A percentile compares a stretch with the other conserved stretches of the same genome.
Evolutionary conservation across 2,329 filamentous ascomycete species (phyloP).

Genomic region (Drechmeria coniospora): DNA sequence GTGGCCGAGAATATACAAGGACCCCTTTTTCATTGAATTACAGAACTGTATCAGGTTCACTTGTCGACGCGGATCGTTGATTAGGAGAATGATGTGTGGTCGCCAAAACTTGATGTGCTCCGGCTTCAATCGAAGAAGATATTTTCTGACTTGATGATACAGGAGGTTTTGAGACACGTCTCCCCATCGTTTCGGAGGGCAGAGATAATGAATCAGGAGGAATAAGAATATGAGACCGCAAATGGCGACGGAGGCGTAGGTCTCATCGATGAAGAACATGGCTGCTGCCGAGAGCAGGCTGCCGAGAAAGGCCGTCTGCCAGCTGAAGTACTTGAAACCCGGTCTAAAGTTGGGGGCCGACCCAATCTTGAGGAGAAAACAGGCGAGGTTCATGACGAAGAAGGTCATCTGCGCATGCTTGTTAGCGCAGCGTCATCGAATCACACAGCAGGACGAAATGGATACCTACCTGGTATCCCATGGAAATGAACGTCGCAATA

Average conservation of each 20-base stretch:
- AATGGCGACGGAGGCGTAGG: conserved; percentile 64
- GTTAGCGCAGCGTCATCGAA: not conserved
- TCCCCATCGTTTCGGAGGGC: conserved; percentile 76
- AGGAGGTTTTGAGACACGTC: conserved; percentile 83
- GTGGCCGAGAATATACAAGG: conserved; percentile 71
- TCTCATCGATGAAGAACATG: conserved; percentile 82
- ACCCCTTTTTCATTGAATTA: conserved; percentile 80
- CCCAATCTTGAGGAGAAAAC: conserved; percentile 72
- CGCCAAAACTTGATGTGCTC: conserved; percentile 93
- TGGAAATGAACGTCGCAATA: conserved; percentile 79
- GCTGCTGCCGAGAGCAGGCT: conserved; percentile 61
- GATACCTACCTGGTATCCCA: conserved; percentile 55
- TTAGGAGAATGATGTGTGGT: conserved; percentile 70
- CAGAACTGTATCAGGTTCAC: conserved; percentile 80
- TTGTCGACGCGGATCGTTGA: conserved; percentile 69
- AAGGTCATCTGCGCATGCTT: conserved; percentile 94
- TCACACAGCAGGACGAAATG: not conserved
- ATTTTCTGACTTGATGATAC: conserved; percentile 74
- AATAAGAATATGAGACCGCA: conserved; percentile 63
- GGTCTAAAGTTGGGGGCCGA: conserved; percentile 82
- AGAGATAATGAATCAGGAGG: conserved; percentile 69
- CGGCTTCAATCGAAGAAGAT: conserved; percentile 64
- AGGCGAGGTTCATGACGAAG: conserved; percentile 74
- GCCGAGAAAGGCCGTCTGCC: conserved; percentile 64
- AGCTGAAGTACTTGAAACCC: conserved; percentile 79